These are phyloP conservation scores for Hirsutella minnesotensis DNA, from an alignment of 2,329 filamentous ascomycete genomes.

Conservation along the genomic window DNA sequence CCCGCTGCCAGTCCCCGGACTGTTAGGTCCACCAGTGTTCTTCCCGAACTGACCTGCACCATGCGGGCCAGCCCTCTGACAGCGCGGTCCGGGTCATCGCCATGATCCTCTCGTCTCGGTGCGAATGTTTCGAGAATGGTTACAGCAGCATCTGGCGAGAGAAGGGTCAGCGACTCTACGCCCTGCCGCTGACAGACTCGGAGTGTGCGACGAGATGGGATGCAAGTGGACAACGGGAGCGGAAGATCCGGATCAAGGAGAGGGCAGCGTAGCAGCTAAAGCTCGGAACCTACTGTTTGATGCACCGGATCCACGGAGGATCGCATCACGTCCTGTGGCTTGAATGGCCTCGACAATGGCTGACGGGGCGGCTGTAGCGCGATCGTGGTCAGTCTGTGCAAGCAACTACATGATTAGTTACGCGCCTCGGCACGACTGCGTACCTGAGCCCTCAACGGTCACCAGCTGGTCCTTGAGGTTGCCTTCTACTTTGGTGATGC, in stretches of 20 bases:
- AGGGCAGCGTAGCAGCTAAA: too few relatives aligned
- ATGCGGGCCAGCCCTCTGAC: slow-evolving; percentile 84
- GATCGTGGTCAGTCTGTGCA: not conserved
- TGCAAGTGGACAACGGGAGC: not conserved
- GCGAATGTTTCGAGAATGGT: slow-evolving; percentile 88
- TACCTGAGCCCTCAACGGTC: slow-evolving; percentile 72
- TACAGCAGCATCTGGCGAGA: slow-evolving; percentile 58
- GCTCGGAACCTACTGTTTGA: slow-evolving; percentile 58
- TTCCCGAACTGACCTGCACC: slow-evolving; percentile 72
- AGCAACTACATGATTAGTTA: too few relatives aligned
- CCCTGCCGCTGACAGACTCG: not conserved
- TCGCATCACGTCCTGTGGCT: slow-evolving; percentile 82
- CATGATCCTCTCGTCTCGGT: slow-evolving; percentile 35
- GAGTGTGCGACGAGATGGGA: not conserved
- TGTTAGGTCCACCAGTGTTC: slow-evolving; percentile 80
- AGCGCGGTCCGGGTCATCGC: slow-evolving; percentile 32
- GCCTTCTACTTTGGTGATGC: slow-evolving; percentile 72
- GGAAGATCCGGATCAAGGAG: too few relatives aligned
- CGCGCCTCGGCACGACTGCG: not conserved
- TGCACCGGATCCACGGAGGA: slow-evolving; percentile 76
- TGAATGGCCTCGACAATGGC: slow-evolving; percentile 83
- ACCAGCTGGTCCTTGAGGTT: slow-evolving; percentile 76
- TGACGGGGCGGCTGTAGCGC: slow-evolving; percentile 60
- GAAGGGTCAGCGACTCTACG: not conserved
- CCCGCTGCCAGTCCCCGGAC: slow-evolving; percentile 73